Base-by-base conservation (phyloP, 371 early-diverging fungal genomes). In the Mucor piriformis region DNA sequence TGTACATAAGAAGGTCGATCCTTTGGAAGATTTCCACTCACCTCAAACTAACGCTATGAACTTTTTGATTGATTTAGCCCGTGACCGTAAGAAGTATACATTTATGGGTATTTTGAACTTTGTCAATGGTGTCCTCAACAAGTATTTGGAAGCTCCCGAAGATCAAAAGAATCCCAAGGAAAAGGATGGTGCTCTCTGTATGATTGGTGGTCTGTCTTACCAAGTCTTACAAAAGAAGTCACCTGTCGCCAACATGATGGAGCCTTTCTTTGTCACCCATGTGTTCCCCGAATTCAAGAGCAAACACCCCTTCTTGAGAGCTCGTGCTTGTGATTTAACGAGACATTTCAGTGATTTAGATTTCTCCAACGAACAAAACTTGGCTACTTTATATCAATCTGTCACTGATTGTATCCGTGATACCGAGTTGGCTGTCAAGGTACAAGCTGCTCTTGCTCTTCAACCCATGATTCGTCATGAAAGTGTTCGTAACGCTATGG, bases 211-310 rank as follows among this genome's bases (percentile, higher is more conserved):
- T 18, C 72, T 93, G 12, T 74, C 88, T n/a, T 79, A 86, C 38
- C 66, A 81, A 27, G 78, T 89, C 29, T 70, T 88, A 18, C 80
- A 81, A 50, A 81, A 85, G 77, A 91, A 91, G 62, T 87, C 88
- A 11, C 83, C 86, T 7, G 73, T 91, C 10, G 71, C 72, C 23
- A 65, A 50, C 57, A 83, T 88, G 71, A 88, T 94, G 82, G 94
- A 92, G 46, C 75, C 77, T 13, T 94, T 95, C 74, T 80, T 95
- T 69, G 84, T 88, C 18, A 79, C 83, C 6, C 88, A 94, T 58
- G 91, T 97, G n/a, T 82, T 94, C 59, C 92, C 95, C 4, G 95
- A 95, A 66, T 89, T 95, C 73, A 83, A 79, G 67, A 91, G 90
- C 73, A 84, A 82, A n/a, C 79, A 83, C 59, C 88, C 85, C 2